A percentile compares a stretch with the other conserved stretches of the same genome.
Conservation (phyloP, 1,139 yeast genomes). For the Nakaseomyces bracarensis region DNA sequence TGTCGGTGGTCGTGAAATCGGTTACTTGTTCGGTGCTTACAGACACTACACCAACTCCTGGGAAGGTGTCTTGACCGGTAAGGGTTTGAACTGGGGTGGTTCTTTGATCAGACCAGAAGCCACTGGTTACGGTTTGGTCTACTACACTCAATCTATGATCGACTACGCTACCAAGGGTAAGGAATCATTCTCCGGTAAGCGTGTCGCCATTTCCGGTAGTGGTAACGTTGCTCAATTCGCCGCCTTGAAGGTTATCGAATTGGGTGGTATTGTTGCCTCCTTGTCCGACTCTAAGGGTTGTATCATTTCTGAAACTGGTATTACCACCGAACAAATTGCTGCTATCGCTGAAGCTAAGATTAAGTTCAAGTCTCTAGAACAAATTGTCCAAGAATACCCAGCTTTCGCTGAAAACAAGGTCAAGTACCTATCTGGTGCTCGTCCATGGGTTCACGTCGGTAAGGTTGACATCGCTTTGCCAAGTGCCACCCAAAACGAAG, state of each 20-base stretch:
- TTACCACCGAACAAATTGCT: constrained; percentile 70
- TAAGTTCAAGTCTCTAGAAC: constrained; percentile 66
- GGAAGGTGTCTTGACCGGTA: constrained; percentile 97
- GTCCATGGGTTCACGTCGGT: constrained; percentile 94
- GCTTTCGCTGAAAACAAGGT: constrained; percentile 52
- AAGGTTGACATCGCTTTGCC: constrained; percentile 94
- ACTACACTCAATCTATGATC: constrained; percentile 96
- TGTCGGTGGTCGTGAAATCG: constrained; percentile 88
- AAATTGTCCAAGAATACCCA: constrained; percentile 53
- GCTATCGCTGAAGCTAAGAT: constrained; percentile 77
- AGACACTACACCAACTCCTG: constrained; percentile 84
- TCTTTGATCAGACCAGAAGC: constrained; percentile 98
- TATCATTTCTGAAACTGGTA: constrained; percentile 67
- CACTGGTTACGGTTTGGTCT: constrained; percentile 95
- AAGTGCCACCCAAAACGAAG: constrained; percentile 97
- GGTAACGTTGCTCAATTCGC: constrained; percentile 99
- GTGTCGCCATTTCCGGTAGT: constrained; percentile 93
- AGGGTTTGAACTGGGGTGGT: constrained; percentile 98
- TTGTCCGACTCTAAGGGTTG: constrained; percentile 93
- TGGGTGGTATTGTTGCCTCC: constrained; percentile 91
- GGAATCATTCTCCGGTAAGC: constrained; percentile 84
- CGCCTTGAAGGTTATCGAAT: constrained; percentile 92
- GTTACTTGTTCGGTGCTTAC: constrained; percentile 95
- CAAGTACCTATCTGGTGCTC: constrained; percentile 82
- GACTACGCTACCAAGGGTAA: constrained; percentile 84